Percentiles rank a stretch among this genome's conserved stretches.
Conservation (phyloP, 192 early-diverging fungal species). For the Entomortierella parvispora region DNA sequence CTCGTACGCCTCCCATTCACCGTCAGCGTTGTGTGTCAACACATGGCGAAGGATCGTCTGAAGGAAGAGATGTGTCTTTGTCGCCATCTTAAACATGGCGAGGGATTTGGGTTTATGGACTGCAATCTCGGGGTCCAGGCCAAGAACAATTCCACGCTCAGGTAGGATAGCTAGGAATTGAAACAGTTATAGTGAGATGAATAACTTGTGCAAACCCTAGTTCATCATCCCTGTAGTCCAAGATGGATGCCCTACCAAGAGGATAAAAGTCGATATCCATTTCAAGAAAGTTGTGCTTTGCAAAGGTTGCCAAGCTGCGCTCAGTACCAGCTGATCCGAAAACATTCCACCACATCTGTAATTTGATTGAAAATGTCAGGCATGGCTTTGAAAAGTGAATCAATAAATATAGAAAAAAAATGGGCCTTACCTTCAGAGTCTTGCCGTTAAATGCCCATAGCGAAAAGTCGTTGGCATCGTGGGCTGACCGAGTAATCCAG, state of each 20-base stretch:
- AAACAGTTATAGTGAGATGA: not conserved
- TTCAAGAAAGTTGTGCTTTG: slow-evolving; percentile 56
- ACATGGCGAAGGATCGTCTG: slow-evolving; percentile 74
- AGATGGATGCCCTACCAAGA: slow-evolving; percentile 62
- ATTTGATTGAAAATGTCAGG: no score
- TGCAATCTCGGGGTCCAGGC: slow-evolving; percentile 75
- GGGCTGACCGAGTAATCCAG: slow-evolving; percentile 70
- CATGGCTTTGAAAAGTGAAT: not conserved
- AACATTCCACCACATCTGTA: slow-evolving; percentile 53
- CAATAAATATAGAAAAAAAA: not conserved
- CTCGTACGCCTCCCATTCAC: slow-evolving; percentile 68
- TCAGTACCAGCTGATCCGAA: slow-evolving; percentile 36
- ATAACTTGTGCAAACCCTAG: no score
- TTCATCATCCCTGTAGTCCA: no score
- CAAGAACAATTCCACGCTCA: slow-evolving; percentile 77
- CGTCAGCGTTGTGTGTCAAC: slow-evolving; percentile 54
- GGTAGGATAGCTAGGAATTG: slow-evolving; percentile 81
- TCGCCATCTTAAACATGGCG: slow-evolving; percentile 67
- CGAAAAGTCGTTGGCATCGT: slow-evolving; percentile 67
- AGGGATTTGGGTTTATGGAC: slow-evolving; percentile 65
- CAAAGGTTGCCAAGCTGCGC: slow-evolving; percentile 36
- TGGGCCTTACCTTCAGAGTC: slow-evolving; percentile 63
- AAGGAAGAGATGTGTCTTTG: slow-evolving; percentile 85
- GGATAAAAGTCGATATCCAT: slow-evolving; percentile 83
- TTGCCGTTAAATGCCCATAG: slow-evolving; percentile 78